Base-by-base conservation (phyloP, 257 asterid genomes). In the Haberlea rhodopensis region DNA sequence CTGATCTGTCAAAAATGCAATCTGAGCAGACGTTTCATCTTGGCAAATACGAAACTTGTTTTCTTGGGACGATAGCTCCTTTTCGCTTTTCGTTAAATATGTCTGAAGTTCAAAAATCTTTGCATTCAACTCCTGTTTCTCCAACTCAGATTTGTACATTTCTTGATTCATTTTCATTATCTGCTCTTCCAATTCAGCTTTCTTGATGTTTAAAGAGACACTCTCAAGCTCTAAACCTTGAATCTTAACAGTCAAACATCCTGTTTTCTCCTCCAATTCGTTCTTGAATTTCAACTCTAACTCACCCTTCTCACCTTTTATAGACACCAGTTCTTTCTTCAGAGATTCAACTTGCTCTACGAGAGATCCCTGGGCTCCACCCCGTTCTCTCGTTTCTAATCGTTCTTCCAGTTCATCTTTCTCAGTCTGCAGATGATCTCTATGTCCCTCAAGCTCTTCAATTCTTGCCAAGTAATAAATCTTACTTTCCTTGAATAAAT, bases 401-500 rank as follows among this genome's bases (percentile, higher is more conserved):
- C 70, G 40, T 26, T 37, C 75, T 65, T 80, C 82, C 58, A 72
- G 48, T 69, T 73, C 76, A 10, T 22, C 19, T 53, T 76, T 84
- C 71, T 87, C 80, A 8, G 63, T 24, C 67, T 81, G 76, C 71
- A 74, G 46, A 21, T 16, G 23, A 5, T 69, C 64, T 6, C 71
- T 63, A 60, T 75, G 65, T 16, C 55, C 56, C 57, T 9, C 69
- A 16, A 82, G 70, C 46, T 68, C 75, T 0, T 76, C 53, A 16
- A 77, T 72, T 49, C 71, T 78, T 18, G 83, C 65, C 49, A 19
- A 9, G 13, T 81, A 65, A 3, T 37, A 43, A 56, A 58, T 45
- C 69, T 81, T 80, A 28, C 74, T 75, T 51, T 71, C 79, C 67
- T 72, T 78, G 1, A 25, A 59, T 15, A 70, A 71, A 57, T 67